Percentiles rank a stretch among this genome's conserved stretches.
Evolutionary conservation across 2,329 filamentous ascomycete genomes (phyloP).

Genomic region (Neopestalotiopsis sp.): DNA sequence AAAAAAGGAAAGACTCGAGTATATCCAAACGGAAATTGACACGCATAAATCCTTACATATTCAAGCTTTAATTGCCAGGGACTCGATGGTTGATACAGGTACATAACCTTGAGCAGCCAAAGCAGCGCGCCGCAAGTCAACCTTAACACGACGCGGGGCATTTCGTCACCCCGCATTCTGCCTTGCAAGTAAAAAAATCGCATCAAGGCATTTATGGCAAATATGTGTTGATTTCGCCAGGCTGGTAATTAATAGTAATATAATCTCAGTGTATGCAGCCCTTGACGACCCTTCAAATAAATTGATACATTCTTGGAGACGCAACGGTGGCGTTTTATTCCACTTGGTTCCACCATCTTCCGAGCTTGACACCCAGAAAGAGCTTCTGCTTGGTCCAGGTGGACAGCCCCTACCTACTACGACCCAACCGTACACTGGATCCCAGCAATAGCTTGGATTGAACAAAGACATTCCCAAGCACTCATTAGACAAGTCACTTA

Average conservation of each 20-base stretch:
- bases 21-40: not conserved
- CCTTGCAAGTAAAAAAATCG: not conserved
- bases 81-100: not conserved
- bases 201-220: not conserved
- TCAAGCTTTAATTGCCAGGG: not conserved
- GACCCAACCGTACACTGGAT: not conserved
- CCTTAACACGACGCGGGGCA: conserved; percentile 11
- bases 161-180: conserved; percentile 13
- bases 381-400: not conserved
- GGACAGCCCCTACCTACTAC: conserved; percentile 10
- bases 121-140: not conserved
- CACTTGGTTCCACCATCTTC: not conserved
- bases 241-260: not conserved
- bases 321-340: not conserved
- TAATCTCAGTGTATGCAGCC: not conserved
- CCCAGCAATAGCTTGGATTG: not conserved
- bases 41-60: not conserved
- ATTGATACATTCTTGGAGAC: not conserved
- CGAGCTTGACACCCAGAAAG: not conserved
- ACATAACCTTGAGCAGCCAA: too few species aligned
- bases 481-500: not conserved
- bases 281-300: not conserved
- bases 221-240: not conserved
- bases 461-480: not conserved
- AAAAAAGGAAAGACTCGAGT: not conserved